These are phyloP conservation scores for Talaromyces sp. DNA, from an alignment of 2,329 filamentous ascomycete genomes.

Conservation along the genomic window DNA sequence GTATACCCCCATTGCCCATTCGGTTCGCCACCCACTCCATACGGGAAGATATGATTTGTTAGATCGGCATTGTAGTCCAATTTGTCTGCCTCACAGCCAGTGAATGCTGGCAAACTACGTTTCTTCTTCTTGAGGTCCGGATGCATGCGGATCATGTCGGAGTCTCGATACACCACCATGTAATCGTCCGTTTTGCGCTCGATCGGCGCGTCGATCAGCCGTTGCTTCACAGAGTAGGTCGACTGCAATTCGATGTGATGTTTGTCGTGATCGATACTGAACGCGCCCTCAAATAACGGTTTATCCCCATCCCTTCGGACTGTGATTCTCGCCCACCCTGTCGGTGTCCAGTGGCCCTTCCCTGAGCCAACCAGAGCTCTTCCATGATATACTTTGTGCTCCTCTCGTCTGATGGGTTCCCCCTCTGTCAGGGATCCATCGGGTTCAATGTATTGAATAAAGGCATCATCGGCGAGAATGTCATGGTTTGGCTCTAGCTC, in stretches of 20 bases:
- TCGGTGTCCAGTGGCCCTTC: slow-evolving; percentile 71
- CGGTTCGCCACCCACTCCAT: slow-evolving; percentile 57
- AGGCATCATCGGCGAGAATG: slow-evolving; percentile 75
- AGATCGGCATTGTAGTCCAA: slow-evolving; percentile 77
- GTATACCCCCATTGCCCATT: slow-evolving; percentile 61
- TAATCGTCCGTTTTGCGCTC: slow-evolving; percentile 63
- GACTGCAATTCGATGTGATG: slow-evolving; percentile 81
- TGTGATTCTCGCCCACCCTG: slow-evolving; percentile 84
- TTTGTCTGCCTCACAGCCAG: slow-evolving; percentile 72
- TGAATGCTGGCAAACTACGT: slow-evolving; percentile 52
- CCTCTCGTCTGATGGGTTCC: slow-evolving; percentile 71
- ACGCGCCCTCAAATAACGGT: slow-evolving; percentile 88
- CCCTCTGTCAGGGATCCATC: slow-evolving; percentile 69
- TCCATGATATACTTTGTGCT: slow-evolving; percentile 84
- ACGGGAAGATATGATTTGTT: slow-evolving; percentile 66
- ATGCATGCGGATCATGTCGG: slow-evolving; percentile 67
- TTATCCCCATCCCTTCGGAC: slow-evolving; percentile 73
- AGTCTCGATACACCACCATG: slow-evolving; percentile 92
- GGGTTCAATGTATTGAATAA: slow-evolving; percentile 69
- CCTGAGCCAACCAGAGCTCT: slow-evolving; percentile 69
- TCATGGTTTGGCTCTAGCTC: slow-evolving; percentile 88
- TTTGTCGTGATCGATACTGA: slow-evolving; percentile 76
- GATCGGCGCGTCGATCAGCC: slow-evolving; percentile 70
- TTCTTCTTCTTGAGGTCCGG: slow-evolving; percentile 65
- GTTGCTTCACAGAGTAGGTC: slow-evolving; percentile 73